Conservation (phyloP, 1,284 basidiomycete species). For the Stygiomarasmius scandens region DNA sequence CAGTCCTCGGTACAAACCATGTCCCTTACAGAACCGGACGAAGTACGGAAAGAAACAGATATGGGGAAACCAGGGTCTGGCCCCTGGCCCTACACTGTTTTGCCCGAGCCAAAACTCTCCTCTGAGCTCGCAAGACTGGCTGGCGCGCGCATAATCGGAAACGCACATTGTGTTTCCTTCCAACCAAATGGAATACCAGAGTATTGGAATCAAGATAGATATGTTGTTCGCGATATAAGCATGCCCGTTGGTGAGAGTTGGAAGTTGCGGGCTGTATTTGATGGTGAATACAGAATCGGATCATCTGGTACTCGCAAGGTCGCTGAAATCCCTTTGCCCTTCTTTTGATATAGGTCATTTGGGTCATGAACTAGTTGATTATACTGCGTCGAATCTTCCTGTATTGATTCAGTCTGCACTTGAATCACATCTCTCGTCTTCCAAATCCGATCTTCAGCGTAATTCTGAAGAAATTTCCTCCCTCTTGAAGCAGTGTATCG, state of each 20-base stretch:
- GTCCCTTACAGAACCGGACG: not conserved
- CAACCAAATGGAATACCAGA: slow-evolving; percentile 8
- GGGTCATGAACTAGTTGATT: slow-evolving; percentile 16
- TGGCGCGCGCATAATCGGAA: not conserved
- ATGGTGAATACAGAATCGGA: slow-evolving; percentile 1
- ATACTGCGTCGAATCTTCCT: slow-evolving; percentile 11
- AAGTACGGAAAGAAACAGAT: not conserved
- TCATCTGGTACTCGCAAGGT: not conserved
- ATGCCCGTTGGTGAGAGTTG: not conserved
- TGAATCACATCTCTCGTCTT: not conserved
- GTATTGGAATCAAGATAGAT: slow-evolving; percentile 11
- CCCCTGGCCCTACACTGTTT: slow-evolving; percentile 1
- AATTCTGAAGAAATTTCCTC: slow-evolving; percentile 25
- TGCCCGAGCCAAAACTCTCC: not conserved
- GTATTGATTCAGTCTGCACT: slow-evolving; percentile 2
- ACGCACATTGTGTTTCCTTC: not conserved
- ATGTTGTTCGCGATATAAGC: not conserved
- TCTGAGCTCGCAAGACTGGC: not conserved
- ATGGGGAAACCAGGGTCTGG: not conserved
- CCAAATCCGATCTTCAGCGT: slow-evolving; percentile 15
- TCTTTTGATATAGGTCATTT: slow-evolving; percentile 3
- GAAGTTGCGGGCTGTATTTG: slow-evolving; percentile 11
- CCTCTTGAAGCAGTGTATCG: slow-evolving; percentile 34
- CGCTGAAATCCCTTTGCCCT: not conserved
- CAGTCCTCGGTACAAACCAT: not conserved